phyloP scores from a whole-genome alignment of 306 rosid species.

The Crotalaria pallida region DNA sequence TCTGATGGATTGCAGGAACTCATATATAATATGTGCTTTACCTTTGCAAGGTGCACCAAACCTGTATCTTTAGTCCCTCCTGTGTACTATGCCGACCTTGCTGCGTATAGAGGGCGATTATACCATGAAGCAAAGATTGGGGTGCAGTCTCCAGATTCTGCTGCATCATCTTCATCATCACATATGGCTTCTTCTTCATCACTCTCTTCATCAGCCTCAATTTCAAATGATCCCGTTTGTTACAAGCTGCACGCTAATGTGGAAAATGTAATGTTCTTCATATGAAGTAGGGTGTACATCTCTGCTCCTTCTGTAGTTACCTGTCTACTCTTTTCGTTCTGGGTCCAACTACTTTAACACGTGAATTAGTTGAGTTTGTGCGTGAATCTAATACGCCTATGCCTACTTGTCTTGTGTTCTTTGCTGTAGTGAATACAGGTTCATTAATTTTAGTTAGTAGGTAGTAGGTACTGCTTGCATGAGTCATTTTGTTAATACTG shows the following conservation, averaged over 20 bases:
- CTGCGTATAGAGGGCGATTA: constrained; percentile 64
- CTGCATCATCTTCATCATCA: constrained; percentile 16
- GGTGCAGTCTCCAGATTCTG: no score
- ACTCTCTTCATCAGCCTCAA: constrained; percentile 17
- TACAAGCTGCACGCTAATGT: constrained; percentile 46
- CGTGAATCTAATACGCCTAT: constrained; percentile 52
- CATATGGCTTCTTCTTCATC: constrained; percentile 17
- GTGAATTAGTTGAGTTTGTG: constrained; percentile 38
- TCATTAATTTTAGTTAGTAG: background rate
- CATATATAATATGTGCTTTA: constrained; percentile 65
- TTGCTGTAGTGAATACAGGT: background rate
- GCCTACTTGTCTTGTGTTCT: background rate
- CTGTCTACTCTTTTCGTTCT: background rate
- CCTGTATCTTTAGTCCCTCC: constrained; percentile 82
- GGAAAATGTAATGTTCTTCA: constrained; percentile 56
- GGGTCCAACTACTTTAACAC: constrained; percentile 9
- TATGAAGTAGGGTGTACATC: constrained; percentile 23
- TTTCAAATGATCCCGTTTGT: constrained; percentile 4
- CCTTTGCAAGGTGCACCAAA: constrained; percentile 75
- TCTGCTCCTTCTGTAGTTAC: background rate
- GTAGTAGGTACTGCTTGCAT: background rate
- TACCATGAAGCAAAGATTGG: constrained; percentile 46
- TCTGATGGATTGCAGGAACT: constrained; percentile 67
- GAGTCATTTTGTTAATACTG: background rate
- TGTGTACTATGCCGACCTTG: constrained; percentile 80